phyloP scores from a whole-genome alignment of 208 protist genomes.

The Willaertia magna region DNA sequence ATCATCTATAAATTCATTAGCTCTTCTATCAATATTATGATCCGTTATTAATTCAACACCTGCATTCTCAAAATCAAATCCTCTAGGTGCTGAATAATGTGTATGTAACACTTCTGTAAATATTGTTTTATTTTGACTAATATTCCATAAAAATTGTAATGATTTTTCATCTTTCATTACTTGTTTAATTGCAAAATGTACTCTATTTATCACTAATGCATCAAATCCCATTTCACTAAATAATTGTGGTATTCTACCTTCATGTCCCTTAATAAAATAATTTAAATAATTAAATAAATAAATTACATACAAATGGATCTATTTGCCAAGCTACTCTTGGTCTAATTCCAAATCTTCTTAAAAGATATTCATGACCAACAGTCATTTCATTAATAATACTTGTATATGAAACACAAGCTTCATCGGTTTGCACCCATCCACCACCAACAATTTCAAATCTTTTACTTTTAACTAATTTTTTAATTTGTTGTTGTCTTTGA shows the following conservation, averaged over 20 bases:
- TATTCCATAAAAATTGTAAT: conserved; percentile 49
- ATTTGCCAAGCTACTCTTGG: conserved; percentile 39
- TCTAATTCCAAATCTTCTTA: conserved; percentile 33
- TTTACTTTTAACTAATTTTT: conserved; percentile 23
- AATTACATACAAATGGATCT: neutral
- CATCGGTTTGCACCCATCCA: conserved; percentile 47
- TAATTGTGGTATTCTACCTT: conserved; percentile 29
- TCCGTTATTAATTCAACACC: neutral
- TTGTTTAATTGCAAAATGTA: conserved; percentile 25
- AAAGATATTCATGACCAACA: conserved; percentile 38
- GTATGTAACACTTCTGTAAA: conserved; percentile 45
- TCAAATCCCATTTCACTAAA: conserved; percentile 34
- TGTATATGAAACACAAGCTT: conserved; percentile 27
- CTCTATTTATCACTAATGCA: conserved; percentile 50
- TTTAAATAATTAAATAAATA: neutral
- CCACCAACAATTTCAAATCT: conserved; percentile 43
- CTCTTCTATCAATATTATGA: neutral
- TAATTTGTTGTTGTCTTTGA: neutral
- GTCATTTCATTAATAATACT: conserved; percentile 41
- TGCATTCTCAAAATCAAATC: conserved; percentile 28
- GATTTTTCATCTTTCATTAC: conserved; percentile 23
- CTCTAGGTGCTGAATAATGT: conserved; percentile 34
- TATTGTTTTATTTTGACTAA: conserved; percentile 24
- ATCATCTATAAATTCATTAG: conserved; percentile 10
- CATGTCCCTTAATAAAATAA: conserved; percentile 45